These are phyloP conservation scores for Citrullus mucosospermus DNA, from an alignment of 306 rosid species.

Conservation along the genomic window DNA sequence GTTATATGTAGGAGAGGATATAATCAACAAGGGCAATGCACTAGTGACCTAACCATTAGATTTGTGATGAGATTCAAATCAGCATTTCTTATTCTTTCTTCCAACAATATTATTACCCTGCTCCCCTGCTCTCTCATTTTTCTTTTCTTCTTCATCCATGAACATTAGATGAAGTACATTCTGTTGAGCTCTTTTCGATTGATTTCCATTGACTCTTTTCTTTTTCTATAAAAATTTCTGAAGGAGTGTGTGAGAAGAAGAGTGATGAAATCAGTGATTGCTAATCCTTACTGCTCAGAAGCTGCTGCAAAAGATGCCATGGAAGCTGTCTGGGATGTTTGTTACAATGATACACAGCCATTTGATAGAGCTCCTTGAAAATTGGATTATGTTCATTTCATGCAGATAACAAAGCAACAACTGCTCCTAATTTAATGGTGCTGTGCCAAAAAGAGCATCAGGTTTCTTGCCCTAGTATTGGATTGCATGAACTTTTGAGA, in stretches of 20 bases:
- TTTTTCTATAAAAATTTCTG: background rate
- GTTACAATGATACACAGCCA: conserved; percentile 77
- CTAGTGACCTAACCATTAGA: background rate
- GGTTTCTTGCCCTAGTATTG: conserved; percentile 7
- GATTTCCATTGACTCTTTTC: background rate
- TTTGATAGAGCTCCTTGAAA: conserved; percentile 69
- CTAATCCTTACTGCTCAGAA: conserved; percentile 51
- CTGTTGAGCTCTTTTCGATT: background rate
- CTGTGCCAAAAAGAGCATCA: conserved; percentile 8
- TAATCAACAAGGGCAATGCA: background rate
- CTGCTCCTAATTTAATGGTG: conserved; percentile 14
- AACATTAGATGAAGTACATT: background rate
- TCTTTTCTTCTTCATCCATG: background rate
- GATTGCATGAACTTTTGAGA: background rate
- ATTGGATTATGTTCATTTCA: background rate
- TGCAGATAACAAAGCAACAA: background rate
- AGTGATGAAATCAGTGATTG: conserved; percentile 49
- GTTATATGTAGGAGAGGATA: background rate
- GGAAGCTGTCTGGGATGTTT: conserved; percentile 89
- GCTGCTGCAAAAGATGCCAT: conserved; percentile 59
- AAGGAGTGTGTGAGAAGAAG: conserved; percentile 84
- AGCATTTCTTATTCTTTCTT: background rate
- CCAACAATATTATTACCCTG: background rate
- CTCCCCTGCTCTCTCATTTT: background rate
- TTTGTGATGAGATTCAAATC: background rate